Evolutionary conservation across 331 rosid species (phyloP), one percentile per base, ranked within the genome.

Genomic region (Prunus yedoensis): DNA sequence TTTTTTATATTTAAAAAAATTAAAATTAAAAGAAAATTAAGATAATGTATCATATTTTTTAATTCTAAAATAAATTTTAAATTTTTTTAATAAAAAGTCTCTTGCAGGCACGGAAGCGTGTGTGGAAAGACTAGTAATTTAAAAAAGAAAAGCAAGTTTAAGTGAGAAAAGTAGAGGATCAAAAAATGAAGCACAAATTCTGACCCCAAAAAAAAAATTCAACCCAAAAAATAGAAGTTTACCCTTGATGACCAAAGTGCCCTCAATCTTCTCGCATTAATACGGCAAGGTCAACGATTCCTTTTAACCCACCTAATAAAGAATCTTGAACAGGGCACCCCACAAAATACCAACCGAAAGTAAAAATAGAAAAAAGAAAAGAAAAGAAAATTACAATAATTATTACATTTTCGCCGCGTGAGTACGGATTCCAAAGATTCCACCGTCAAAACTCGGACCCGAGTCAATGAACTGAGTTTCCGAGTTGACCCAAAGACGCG

Each of bases 361-460:
- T 51, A 0, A 58, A 30, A 49, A 61, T 18, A 27, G 12, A 43
- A 45, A 3, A 51, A 41, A 35, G 2, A 52, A 11, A 52, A 16
- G 3, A 59, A 30, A 6, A 58, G 15, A 8, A 41, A 25, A 23
- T 30, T 15, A 16, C 2, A 0, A 58, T 18, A 0, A 69, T n/a
- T 46, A 58, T 47, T 7, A 27, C 18, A 74, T 70, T 50, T 70
- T 79, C 83, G 84, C 86, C 81, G 83, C 85, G 85, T 82, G 81
- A 82, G 76, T 69, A 74, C 81, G 75, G 88, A 83, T 82, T 70
- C 82, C 81, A 75, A 85, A 86, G 88, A 88, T 91, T 89, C 93
- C 71, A 70, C 15, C 12, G 4, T 60, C 18, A 74, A 27, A 32
- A 54, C 70, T 62, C 74, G 75, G 18, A 27, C 71, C 69, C 70